Conservation (phyloP, 2,329 filamentous ascomycete species). For the Anthostomella pinea region DNA sequence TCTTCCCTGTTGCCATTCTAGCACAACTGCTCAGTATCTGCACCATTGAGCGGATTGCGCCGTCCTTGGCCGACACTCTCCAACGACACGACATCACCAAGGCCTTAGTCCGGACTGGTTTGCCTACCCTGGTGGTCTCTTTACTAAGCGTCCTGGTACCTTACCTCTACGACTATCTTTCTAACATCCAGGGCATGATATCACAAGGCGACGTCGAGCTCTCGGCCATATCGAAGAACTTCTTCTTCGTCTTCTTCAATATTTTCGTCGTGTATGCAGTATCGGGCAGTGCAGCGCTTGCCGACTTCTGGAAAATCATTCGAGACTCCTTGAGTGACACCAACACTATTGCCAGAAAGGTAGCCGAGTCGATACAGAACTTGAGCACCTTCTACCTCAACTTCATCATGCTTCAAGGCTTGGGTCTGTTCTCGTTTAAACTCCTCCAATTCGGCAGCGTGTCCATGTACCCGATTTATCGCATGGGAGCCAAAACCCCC, state of each 20-base stretch:
- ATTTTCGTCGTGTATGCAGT: constrained; percentile 94
- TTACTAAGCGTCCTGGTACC: constrained; percentile 87
- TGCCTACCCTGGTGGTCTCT: constrained; percentile 83
- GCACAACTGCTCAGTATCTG: constrained; percentile 79
- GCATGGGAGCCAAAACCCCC: constrained; percentile 79
- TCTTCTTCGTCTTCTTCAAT: constrained; percentile 99
- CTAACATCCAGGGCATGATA: constrained; percentile 89
- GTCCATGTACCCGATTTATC: constrained; percentile 74
- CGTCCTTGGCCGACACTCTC: constrained; percentile 65
- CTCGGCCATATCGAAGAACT: constrained; percentile 95
- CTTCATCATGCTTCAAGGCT: constrained; percentile 86
- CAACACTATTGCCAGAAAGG: constrained; percentile 68
- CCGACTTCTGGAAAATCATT: constrained; percentile 69
- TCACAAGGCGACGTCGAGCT: constrained; percentile 93
- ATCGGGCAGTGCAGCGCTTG: constrained; percentile 69
- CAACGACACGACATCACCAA: constrained; percentile 65
- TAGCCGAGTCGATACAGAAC: constrained; percentile 72
- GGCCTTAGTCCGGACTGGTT: constrained; percentile 79
- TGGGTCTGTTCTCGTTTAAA: constrained; percentile 92
- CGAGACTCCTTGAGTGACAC: constrained; percentile 76
- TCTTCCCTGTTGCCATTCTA: constrained; percentile 74
- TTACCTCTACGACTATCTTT: constrained; percentile 91
- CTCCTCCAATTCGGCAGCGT: constrained; percentile 88
- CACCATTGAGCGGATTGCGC: constrained; percentile 71
- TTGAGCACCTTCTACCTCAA: constrained; percentile 87